A percentile compares a stretch with the other conserved stretches of the same genome.
Evolutionary conservation across 2,329 filamentous ascomycete species (phyloP).

Genomic region (Triangularia verruculosa): DNA sequence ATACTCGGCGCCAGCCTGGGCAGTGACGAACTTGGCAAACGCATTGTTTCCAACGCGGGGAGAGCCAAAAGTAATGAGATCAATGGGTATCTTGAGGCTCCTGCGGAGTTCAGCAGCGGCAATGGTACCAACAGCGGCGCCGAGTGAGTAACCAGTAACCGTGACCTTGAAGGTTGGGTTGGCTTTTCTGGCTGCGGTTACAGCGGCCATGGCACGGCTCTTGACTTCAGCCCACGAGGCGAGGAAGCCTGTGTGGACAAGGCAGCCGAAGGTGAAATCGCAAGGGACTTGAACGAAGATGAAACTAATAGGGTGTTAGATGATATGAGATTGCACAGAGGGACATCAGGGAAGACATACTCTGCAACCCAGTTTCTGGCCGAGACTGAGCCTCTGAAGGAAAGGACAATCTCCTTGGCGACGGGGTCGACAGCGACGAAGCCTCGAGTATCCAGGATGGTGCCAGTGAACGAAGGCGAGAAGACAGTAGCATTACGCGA

Average conservation of each 20-base stretch:
- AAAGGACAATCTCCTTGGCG: slow-evolving; percentile 54
- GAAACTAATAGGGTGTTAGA: slow-evolving; percentile 31
- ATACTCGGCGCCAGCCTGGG: slow-evolving; percentile 52
- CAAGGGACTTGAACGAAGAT: slow-evolving; percentile 39
- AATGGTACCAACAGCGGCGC: slow-evolving; percentile 61
- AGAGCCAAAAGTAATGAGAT: slow-evolving; percentile 65
- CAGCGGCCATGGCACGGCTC: slow-evolving; percentile 38
- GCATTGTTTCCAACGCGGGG: slow-evolving; percentile 61
- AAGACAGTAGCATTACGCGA: slow-evolving; percentile 41
- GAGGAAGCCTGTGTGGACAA: slow-evolving; percentile 57
- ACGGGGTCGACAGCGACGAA: slow-evolving; percentile 50
- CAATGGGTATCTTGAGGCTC: slow-evolving; percentile 41
- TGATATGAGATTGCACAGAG: slow-evolving; percentile 12
- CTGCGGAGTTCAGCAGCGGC: slow-evolving; percentile 55
- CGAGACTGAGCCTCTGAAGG: slow-evolving; percentile 57
- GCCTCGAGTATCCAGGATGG: slow-evolving; percentile 40
- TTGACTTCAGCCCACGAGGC: slow-evolving; percentile 56
- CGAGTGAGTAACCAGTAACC: slow-evolving; percentile 67
- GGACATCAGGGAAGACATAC: slow-evolving; percentile 15
- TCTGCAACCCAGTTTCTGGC: slow-evolving; percentile 62
- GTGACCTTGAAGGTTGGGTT: slow-evolving; percentile 54
- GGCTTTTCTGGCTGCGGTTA: slow-evolving; percentile 42
- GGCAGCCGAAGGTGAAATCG: slow-evolving; percentile 45
- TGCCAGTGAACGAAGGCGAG: slow-evolving; percentile 37
- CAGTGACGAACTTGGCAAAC: slow-evolving; percentile 53